Evolutionary conservation across 768 basidiomycete species (phyloP).

Genomic region (Trametes elegans): DNA sequence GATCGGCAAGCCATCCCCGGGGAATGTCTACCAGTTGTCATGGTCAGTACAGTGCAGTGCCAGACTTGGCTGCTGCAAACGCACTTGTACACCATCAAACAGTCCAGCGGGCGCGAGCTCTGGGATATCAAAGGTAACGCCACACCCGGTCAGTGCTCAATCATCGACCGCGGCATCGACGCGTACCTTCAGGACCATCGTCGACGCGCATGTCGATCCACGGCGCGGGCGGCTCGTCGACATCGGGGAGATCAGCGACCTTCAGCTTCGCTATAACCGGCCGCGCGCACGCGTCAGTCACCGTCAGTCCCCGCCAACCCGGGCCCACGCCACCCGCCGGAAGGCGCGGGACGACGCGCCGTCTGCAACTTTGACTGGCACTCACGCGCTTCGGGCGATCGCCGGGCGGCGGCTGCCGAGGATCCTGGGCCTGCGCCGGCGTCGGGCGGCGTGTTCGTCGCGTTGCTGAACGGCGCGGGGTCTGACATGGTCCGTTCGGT

Average conservation of each 20-base stretch:
- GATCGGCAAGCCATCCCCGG: constrained; percentile 36
- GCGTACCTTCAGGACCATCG: constrained; percentile 5
- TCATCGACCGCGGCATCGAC: not conserved
- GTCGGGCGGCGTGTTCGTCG: constrained; percentile 4
- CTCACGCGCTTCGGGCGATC: constrained; percentile 23
- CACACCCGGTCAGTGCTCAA: not conserved
- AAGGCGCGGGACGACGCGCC: not conserved
- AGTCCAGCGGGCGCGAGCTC: constrained; percentile 15
- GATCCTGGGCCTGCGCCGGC: not conserved
- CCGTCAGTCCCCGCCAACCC: not conserved
- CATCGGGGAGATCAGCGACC: constrained; percentile 25
- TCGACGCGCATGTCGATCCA: constrained; percentile 4
- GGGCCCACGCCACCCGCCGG: not conserved
- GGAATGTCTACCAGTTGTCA: constrained; percentile 31
- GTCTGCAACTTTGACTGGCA: not conserved
- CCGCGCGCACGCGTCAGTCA: constrained; percentile 2
- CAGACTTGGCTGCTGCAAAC: not conserved
- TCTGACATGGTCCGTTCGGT: not conserved
- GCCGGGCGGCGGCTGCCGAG: constrained; percentile 4
- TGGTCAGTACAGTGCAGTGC: not conserved
- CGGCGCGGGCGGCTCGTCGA: constrained; percentile 10
- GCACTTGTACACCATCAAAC: constrained; percentile 20
- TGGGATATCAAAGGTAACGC: not conserved
- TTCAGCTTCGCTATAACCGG: constrained; percentile 25
- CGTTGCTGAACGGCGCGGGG: constrained; percentile 5